A percentile compares a stretch with the other conserved stretches of the same genome.
These are phyloP conservation scores for Leccinum olivaceopallidum DNA, from an alignment of 768 basidiomycete genomes.

Conservation along the genomic window DNA sequence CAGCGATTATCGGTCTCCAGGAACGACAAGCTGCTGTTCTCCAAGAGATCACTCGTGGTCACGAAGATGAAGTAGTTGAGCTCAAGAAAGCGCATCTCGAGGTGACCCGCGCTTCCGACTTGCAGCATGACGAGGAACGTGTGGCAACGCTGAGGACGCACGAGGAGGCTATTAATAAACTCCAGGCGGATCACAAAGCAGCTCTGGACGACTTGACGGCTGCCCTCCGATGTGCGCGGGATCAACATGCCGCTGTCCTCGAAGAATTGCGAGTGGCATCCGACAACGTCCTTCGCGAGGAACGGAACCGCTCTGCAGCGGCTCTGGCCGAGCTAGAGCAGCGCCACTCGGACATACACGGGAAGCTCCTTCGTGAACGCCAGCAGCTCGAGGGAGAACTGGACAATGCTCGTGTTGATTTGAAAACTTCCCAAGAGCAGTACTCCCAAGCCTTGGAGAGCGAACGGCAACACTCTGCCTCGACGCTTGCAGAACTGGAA, in stretches of 20 bases:
- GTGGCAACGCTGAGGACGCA: slow-evolving; percentile 41
- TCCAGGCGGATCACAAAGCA: slow-evolving; percentile 50
- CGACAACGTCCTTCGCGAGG: slow-evolving; percentile 41
- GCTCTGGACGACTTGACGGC: slow-evolving; percentile 43
- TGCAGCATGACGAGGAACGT: slow-evolving; percentile 39
- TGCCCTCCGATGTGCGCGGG: slow-evolving; percentile 39
- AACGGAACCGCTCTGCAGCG: slow-evolving; percentile 45
- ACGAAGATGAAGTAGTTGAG: slow-evolving; percentile 53
- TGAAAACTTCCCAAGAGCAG: slow-evolving; percentile 28
- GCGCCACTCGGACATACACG: slow-evolving; percentile 50
- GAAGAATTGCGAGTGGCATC: slow-evolving; percentile 37
- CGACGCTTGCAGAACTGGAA: slow-evolving; percentile 19
- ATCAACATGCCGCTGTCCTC: slow-evolving; percentile 35
- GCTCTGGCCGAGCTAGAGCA: slow-evolving; percentile 51
- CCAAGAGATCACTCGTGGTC: slow-evolving; percentile 53
- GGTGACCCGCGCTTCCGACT: slow-evolving; percentile 33
- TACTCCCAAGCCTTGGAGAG: slow-evolving; percentile 23
- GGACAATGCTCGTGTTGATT: slow-evolving; percentile 52
- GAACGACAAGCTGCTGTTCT: slow-evolving; percentile 58
- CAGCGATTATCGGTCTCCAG: slow-evolving; percentile 45
- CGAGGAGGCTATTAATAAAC: slow-evolving; percentile 38
- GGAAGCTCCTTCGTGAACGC: slow-evolving; percentile 38
- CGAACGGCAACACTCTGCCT: slow-evolving; percentile 30
- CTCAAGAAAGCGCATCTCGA: slow-evolving; percentile 50
- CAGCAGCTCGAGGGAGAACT: slow-evolving; percentile 50